phyloP scores from a whole-genome alignment of 2,329 filamentous ascomycete species.

The Alternaria sp. region DNA sequence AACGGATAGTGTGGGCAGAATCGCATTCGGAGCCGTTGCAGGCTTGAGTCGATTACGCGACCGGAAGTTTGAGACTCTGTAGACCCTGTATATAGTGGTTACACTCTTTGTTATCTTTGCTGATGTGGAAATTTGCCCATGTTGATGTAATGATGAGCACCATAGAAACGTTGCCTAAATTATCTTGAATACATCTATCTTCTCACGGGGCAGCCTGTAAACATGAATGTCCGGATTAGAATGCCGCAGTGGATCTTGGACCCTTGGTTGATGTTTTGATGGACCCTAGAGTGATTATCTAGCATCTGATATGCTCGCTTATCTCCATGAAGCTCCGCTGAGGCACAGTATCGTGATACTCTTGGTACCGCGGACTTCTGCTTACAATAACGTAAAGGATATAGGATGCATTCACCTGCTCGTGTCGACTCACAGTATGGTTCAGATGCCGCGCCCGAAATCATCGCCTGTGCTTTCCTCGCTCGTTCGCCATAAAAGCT shows the following conservation, averaged over 20 bases:
- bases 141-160: neutral
- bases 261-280: neutral
- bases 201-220: neutral
- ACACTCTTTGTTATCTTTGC: neutral
- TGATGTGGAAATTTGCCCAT: neutral
- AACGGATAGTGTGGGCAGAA: neutral
- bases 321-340: neutral
- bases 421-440: neutral
- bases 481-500: neutral
- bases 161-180: neutral
- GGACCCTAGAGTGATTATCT: neutral
- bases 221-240: neutral
- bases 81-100: neutral
- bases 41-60: neutral
- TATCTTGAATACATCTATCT: neutral
- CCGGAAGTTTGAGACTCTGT: neutral
- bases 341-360: neutral
- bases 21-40: conserved; percentile 1
- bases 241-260: neutral
- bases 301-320: neutral
- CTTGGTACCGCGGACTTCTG: neutral
- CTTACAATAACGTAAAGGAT: neutral
- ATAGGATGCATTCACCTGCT: neutral
- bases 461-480: neutral
- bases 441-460: neutral